Conservation (phyloP, 306 rosid genomes). For the Inga laurina region DNA sequence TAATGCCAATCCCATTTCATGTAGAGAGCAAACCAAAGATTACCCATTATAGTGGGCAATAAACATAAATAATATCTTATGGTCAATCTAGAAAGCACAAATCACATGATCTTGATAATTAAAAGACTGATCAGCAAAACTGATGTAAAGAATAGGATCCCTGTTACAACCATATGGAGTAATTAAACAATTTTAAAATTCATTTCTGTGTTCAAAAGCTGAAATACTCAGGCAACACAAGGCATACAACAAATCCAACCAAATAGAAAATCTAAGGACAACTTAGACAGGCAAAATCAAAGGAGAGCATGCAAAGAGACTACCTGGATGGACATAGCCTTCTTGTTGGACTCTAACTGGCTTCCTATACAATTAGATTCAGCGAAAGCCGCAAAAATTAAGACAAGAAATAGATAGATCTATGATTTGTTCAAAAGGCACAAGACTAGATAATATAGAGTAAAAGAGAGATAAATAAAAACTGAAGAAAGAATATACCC, state of each 20-base stretch:
- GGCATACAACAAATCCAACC: not conserved
- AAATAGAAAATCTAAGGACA: not conserved
- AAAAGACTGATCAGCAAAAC: not conserved
- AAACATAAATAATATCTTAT: not conserved
- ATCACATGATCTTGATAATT: not conserved
- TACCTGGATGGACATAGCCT: constrained; percentile 68
- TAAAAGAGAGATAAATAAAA: not conserved
- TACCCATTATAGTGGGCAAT: not conserved
- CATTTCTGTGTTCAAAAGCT: not conserved
- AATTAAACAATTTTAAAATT: not conserved
- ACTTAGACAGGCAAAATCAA: not conserved
- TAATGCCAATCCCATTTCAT: not conserved
- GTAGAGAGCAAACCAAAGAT: not conserved
- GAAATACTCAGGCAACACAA: not conserved
- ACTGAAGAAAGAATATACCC: constrained; percentile 29
- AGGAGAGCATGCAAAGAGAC: constrained; percentile 9
- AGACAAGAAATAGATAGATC: constrained; percentile 11
- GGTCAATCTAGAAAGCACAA: not conserved
- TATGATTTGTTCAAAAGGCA: not conserved
- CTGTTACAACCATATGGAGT: not conserved
- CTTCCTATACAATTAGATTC: constrained; percentile 45
- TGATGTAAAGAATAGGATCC: not conserved
- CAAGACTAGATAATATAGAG: not conserved
- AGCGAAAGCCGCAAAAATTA: not conserved
- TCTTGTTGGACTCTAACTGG: constrained; percentile 63